Base-by-base conservation (phyloP, 768 basidiomycete genomes). In the Suillus sp. region DNA sequence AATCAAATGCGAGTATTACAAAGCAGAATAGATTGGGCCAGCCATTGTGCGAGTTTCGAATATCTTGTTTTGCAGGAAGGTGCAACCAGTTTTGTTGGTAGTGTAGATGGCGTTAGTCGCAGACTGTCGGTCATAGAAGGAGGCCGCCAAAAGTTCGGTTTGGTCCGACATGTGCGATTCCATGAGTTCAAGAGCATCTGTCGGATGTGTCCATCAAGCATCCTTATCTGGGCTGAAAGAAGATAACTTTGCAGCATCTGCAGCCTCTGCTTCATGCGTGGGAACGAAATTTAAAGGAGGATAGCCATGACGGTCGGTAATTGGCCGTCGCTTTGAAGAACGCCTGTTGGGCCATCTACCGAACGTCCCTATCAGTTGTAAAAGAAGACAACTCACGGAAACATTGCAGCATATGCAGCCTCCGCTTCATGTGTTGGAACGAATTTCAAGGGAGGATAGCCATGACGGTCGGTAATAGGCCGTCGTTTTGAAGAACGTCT, bases 341-440 rank as follows among this genome's bases (percentile, higher is more conserved):
- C 34, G 13, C 8, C 54, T 34, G 34, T 22, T 47, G n/a, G 5
- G 5, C 45, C 22, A 47, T 38, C 2, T 56, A 27, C 37, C 16
- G 16, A 11, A 37, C 9, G 9, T 51, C 35, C 25, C 25, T 38
- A 25, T 38, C 22, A 38, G 14, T 2, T 18, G 8, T 14, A 1
- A 11, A 38, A 25, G 37, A 13, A 55, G 34, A 55, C 3, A 13
- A 35, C 53, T 35, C n/a, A 35, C 45, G 45, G 22, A 22, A 47
- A 47, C 45, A 13, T 47, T 22, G 72, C 64, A 22, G 45, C 13
- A 42, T 75, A 74, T 27, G 69, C 71, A 2, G 62, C 66, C 54
- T 74, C 73, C 35, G 73, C 73, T 62, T 76, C 68, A 30, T 34
- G 68, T 34, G 32, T 8, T 34, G 73, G 74, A 35, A 74, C 61